Conservation (phyloP, 768 basidiomycete genomes). For the Podaxis sp. region DNA sequence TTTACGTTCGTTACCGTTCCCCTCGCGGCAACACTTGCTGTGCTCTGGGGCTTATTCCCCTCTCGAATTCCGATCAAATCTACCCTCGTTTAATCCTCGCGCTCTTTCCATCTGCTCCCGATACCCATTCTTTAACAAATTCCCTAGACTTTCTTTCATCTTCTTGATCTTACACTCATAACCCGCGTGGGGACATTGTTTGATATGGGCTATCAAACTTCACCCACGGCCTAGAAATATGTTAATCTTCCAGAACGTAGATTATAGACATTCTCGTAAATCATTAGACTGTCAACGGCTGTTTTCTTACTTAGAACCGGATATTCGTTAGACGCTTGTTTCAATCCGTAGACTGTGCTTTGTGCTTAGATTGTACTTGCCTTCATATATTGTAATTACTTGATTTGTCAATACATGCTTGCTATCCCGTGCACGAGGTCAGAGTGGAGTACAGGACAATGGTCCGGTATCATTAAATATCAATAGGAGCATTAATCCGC, state of each 20-base stretch:
- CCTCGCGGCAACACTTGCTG: slow-evolving; percentile 23
- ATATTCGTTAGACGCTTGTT: not conserved
- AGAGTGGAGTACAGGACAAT: not conserved
- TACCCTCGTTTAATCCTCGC: not conserved
- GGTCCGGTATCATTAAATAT: not conserved
- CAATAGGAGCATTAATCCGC: not conserved
- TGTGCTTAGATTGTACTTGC: not conserved
- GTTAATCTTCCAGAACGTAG: not conserved
- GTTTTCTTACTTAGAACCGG: not conserved
- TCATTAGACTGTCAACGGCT: not conserved
- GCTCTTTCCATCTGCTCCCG: not conserved
- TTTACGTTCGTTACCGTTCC: slow-evolving; percentile 44
- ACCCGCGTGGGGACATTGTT: not conserved
- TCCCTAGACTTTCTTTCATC: not conserved
- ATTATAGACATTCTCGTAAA: not conserved
- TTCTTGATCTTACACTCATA: not conserved
- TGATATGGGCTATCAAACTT: no score
- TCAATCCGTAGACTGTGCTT: not conserved
- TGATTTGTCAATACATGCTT: not conserved
- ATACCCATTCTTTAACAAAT: not conserved
- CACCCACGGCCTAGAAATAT: not conserved
- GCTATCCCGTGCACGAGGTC: not conserved
- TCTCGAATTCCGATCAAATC: not conserved
- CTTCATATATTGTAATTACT: not conserved
- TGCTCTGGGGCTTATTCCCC: slow-evolving; percentile 10